These are phyloP conservation scores for Micractinium sp. DNA, from an alignment of 139 green algal species.

Conservation along the genomic window DNA sequence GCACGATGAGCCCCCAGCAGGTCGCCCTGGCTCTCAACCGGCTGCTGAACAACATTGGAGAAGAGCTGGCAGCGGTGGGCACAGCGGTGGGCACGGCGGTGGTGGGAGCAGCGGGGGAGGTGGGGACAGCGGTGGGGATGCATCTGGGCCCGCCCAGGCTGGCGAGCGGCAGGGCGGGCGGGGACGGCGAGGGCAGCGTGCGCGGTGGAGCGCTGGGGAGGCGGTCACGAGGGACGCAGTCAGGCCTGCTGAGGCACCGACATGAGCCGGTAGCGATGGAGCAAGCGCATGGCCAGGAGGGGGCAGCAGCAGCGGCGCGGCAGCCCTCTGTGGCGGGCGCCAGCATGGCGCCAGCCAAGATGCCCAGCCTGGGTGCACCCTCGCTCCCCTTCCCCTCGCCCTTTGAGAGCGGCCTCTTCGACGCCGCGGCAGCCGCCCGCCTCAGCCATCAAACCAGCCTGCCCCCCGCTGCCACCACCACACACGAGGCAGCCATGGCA, in stretches of 20 bases:
- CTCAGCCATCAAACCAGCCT: not conserved
- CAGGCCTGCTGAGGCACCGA: not conserved
- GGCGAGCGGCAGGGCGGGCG: too few species aligned
- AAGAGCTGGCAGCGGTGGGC: not conserved
- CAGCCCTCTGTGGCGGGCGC: not conserved
- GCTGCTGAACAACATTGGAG: not conserved
- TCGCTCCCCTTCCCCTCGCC: constrained; percentile 9
- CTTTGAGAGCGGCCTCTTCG: constrained; percentile 2
- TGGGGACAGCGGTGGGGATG: not conserved
- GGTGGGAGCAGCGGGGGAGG: not conserved
- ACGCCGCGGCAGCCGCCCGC: not conserved
- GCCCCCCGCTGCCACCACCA: not conserved
- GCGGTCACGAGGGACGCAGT: not conserved
- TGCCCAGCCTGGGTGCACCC: not conserved
- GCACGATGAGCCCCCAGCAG: not conserved
- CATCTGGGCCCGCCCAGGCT: not conserved
- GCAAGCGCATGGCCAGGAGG: not conserved
- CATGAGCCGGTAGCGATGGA: not conserved
- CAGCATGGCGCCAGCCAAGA: not conserved
- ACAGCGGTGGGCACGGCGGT: not conserved
- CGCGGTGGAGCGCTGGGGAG: not conserved
- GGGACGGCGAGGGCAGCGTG: not conserved
- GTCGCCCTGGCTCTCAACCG: not conserved
- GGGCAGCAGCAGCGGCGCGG: not conserved
- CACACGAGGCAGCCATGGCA: not conserved